phyloP scores from a whole-genome alignment of 192 early-diverging fungal genomes.

The Haplosporangium gracile region DNA sequence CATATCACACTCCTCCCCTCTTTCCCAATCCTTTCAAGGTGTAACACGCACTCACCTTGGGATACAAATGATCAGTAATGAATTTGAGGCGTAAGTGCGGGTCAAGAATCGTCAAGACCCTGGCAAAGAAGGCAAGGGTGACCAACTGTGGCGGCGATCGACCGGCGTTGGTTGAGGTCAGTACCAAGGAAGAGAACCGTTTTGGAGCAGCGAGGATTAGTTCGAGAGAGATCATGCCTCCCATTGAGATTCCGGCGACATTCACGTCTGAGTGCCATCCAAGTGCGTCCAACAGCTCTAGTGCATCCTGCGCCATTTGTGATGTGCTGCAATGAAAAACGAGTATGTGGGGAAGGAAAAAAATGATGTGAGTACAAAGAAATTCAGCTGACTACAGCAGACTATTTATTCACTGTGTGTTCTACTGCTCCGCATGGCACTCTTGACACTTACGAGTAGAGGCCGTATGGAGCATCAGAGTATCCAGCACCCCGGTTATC shows the following conservation, averaged over 20 bases:
- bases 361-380: not conserved
- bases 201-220: conserved; percentile 64
- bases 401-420: not conserved
- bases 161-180: conserved; percentile 69
- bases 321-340: conserved; percentile 57
- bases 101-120: conserved; percentile 2
- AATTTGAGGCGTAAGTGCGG: not conserved
- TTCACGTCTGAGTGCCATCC: conserved; percentile 77
- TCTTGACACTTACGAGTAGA: conserved; percentile 55
- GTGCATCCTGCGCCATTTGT: conserved; percentile 79
- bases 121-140: not conserved
- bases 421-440: not conserved
- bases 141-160: conserved; percentile 17
- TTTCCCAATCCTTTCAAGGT: not conserved
- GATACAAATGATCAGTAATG: not conserved
- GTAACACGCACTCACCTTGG: not conserved
- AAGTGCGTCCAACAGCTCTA: conserved; percentile 71
- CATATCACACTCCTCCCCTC: no score
- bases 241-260: conserved; percentile 83
- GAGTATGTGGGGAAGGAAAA: not conserved
- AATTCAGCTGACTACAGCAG: not conserved
- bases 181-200: conserved; percentile 62
- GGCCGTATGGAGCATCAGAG: conserved; percentile 61
- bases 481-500: conserved; percentile 87
- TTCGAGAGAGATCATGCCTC: conserved; percentile 86